Conservation (phyloP, 129 eudicot genomes). For the Silybum marianum region DNA sequence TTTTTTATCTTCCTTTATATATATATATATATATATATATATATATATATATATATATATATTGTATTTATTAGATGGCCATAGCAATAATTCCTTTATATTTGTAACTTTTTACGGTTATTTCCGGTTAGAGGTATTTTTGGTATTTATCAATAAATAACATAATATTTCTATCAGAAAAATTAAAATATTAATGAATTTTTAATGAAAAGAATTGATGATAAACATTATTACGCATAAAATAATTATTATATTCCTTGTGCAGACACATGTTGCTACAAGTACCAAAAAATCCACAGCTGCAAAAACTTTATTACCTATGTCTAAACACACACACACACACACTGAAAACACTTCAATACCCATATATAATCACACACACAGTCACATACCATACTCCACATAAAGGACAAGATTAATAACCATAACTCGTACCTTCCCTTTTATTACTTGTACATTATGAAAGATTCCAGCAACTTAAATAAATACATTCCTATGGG, state of each 20-base stretch:
- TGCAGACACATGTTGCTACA: conserved; percentile 17
- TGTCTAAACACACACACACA: background rate
- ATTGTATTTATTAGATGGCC: too few species aligned
- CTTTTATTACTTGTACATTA: conserved; percentile 7
- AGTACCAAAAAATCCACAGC: conserved; percentile 24
- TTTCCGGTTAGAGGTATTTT: too few species aligned
- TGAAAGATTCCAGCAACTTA: background rate
- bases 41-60: too few species aligned
- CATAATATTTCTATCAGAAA: too few species aligned
- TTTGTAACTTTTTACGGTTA: too few species aligned
- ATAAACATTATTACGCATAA: background rate
- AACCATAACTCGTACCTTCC: conserved; percentile 12
- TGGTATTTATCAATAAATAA: too few species aligned
- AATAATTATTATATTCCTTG: conserved; percentile 5
- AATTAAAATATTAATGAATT: background rate
- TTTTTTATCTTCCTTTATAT: too few species aligned
- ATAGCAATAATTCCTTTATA: too few species aligned
- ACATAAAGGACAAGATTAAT: conserved; percentile 7
- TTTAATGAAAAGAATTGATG: background rate
- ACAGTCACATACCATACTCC: too few species aligned
- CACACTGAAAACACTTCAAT: background rate
- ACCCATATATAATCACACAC: background rate
- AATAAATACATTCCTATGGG: background rate
- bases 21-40: too few species aligned
- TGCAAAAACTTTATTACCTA: conserved; percentile 7